These are phyloP conservation scores for Coffea canephora DNA, from an alignment of 257 asterid genomes.

Conservation along the genomic window DNA sequence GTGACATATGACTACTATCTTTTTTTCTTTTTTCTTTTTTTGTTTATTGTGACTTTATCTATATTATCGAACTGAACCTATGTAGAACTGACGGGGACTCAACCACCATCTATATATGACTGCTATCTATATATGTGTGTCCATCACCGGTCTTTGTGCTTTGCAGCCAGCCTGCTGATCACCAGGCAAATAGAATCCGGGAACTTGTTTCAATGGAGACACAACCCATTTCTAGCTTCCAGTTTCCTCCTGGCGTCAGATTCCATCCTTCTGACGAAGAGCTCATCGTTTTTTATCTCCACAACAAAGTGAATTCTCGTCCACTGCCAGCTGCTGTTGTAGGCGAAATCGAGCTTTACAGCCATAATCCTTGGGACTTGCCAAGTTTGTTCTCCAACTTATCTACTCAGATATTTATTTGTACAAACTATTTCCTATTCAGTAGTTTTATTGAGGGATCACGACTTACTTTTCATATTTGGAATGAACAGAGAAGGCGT, in stretches of 20 bases:
- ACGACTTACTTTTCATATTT: background rate
- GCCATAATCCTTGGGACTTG: slow-evolving; percentile 65
- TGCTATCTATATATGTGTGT: too few species aligned
- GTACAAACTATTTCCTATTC: too few species aligned
- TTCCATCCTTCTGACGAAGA: slow-evolving; percentile 70
- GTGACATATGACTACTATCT: too few species aligned
- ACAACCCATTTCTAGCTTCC: slow-evolving; percentile 15
- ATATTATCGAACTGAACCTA: too few species aligned
- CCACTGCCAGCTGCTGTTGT: slow-evolving; percentile 49
- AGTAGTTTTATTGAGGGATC: background rate
- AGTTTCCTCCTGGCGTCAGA: slow-evolving; percentile 65
- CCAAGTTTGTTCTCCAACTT: slow-evolving; percentile 42
- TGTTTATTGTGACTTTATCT: too few species aligned
- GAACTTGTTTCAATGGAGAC: slow-evolving; percentile 11
- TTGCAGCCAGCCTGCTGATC: background rate
- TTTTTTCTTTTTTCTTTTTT: too few species aligned
- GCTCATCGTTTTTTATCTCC: slow-evolving; percentile 46
- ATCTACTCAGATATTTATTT: background rate
- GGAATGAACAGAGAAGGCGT: slow-evolving; percentile 36
- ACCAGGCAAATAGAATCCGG: background rate
- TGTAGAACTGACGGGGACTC: too few species aligned
- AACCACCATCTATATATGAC: too few species aligned
- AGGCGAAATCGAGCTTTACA: slow-evolving; percentile 54
- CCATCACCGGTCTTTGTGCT: too few species aligned
- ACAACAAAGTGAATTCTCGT: slow-evolving; percentile 45